A percentile compares a stretch with the other conserved stretches of the same genome.
phyloP scores from a whole-genome alignment of 2,329 filamentous ascomycete species.

The Sclerotinia sclerotiorum region DNA sequence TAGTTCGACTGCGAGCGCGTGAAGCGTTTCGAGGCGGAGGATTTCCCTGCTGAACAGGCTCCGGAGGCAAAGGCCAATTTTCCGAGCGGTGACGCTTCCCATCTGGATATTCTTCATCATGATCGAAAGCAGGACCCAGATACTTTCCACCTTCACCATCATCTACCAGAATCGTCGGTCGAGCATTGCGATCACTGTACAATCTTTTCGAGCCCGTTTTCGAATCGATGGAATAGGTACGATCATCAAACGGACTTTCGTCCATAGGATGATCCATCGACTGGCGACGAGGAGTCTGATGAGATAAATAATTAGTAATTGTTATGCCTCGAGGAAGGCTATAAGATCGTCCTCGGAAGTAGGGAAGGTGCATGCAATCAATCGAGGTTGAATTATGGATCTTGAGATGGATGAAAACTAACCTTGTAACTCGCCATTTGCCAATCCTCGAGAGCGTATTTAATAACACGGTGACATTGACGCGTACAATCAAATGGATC shows the following conservation, averaged over 20 bases:
- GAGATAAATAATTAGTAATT: background rate
- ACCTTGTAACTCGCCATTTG: constrained; percentile 24
- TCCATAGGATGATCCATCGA: constrained; percentile 25
- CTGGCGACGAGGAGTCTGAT: constrained; percentile 24
- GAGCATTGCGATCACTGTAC: constrained; percentile 38
- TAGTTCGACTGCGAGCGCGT: constrained; percentile 28
- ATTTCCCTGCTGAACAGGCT: constrained; percentile 21
- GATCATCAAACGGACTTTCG: constrained; percentile 23
- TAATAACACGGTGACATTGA: constrained; percentile 21
- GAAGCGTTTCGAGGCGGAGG: constrained; percentile 26
- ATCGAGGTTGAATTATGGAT: constrained; percentile 11
- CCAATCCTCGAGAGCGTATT: constrained; percentile 9
- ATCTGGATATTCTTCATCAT: constrained; percentile 38
- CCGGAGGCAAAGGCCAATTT: constrained; percentile 45
- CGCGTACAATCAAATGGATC: constrained; percentile 3
- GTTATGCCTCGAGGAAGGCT: background rate
- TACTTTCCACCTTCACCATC: constrained; percentile 40
- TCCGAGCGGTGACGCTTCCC: constrained; percentile 47
- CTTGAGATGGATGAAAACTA: constrained; percentile 11
- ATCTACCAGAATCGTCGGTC: constrained; percentile 27
- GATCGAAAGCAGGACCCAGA: constrained; percentile 27
- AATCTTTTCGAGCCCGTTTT: constrained; percentile 38
- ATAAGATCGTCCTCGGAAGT: background rate
- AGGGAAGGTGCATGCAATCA: constrained; percentile 14
- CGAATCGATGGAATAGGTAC: constrained; percentile 17